Evolutionary conservation across 2,329 filamentous ascomycete genomes (phyloP).

Genomic region (Trichothecium sympodiale): DNA sequence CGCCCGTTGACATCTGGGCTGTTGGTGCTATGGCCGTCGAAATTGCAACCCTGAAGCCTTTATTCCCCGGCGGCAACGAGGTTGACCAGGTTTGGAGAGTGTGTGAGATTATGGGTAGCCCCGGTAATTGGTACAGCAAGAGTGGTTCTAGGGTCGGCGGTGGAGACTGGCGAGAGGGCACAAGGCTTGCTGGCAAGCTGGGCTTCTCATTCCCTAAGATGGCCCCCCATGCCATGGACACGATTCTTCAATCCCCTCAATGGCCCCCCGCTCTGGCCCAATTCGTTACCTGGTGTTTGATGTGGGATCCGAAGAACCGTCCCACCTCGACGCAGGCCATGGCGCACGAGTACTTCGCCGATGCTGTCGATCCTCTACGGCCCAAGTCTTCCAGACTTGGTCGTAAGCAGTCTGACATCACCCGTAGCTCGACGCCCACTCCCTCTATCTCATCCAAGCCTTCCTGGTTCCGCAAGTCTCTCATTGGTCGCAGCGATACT

Average conservation of each 20-base stretch:
- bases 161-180: constrained; percentile 95
- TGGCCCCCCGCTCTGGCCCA: constrained; percentile 83
- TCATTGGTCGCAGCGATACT: constrained; percentile 70
- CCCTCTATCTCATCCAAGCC: constrained; percentile 67
- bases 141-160: constrained; percentile 76
- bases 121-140: constrained; percentile 96
- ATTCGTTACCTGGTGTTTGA: constrained; percentile 96
- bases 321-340: constrained; percentile 92
- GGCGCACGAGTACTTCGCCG: constrained; percentile 86
- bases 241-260: constrained; percentile 77
- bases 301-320: constrained; percentile 93
- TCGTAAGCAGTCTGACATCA: constrained; percentile 80
- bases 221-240: constrained; percentile 94
- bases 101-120: constrained; percentile 98
- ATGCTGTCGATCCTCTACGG: constrained; percentile 82
- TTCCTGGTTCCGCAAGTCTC: constrained; percentile 93
- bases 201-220: constrained; percentile 99
- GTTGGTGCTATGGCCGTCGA: constrained; percentile 98
- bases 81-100: constrained; percentile 98
- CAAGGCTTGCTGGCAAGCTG: constrained; percentile 83
- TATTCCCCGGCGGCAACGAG: constrained; percentile 96
- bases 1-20: constrained; percentile 97
- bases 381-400: constrained; percentile 79
- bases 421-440: constrained; percentile 39
- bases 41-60: constrained; percentile 87